Percentiles rank a stretch among this genome's conserved stretches.
Conservation (phyloP, 2,329 filamentous ascomycete genomes). For the Phyllosticta citribraziliensis region DNA sequence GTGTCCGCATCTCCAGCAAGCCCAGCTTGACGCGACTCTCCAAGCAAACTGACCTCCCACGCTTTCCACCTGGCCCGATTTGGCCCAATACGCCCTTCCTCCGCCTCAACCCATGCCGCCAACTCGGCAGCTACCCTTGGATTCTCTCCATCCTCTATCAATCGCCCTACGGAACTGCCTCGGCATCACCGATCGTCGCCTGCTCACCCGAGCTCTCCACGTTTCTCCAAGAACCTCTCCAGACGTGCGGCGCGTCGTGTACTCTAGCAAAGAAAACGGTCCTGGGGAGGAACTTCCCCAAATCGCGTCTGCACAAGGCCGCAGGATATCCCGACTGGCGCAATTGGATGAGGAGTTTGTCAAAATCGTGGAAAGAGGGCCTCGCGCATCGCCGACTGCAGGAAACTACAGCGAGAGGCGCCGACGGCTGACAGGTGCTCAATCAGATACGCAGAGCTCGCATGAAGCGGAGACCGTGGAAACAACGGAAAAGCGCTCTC, state of each 20-base stretch:
- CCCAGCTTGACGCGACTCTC: not conserved
- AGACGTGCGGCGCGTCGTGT: not conserved
- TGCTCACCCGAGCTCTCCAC: not conserved
- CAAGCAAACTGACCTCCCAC: not conserved
- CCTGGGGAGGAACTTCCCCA: too few relatives aligned
- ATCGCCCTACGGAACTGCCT: constrained; percentile 14
- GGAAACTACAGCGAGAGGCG: too few relatives aligned
- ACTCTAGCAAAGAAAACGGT: too few relatives aligned
- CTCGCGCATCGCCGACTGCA: too few relatives aligned
- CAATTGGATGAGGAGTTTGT: too few relatives aligned
- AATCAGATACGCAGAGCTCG: not conserved
- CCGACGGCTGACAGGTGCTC: not conserved
- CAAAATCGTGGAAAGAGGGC: too few relatives aligned
- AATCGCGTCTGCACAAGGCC: too few relatives aligned
- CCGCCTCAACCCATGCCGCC: constrained; percentile 34
- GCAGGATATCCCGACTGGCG: too few relatives aligned
- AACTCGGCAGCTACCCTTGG: constrained; percentile 32
- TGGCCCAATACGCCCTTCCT: not conserved
- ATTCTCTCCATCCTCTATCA: constrained; percentile 35
- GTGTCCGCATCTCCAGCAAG: not conserved
- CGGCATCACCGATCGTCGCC: constrained; percentile 14
- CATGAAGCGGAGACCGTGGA: not conserved
- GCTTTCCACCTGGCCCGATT: not conserved
- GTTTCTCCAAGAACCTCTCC: not conserved
- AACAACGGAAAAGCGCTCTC: not conserved